These are phyloP conservation scores for Casuarina glauca DNA, from an alignment of 306 rosid species.

Conservation along the genomic window DNA sequence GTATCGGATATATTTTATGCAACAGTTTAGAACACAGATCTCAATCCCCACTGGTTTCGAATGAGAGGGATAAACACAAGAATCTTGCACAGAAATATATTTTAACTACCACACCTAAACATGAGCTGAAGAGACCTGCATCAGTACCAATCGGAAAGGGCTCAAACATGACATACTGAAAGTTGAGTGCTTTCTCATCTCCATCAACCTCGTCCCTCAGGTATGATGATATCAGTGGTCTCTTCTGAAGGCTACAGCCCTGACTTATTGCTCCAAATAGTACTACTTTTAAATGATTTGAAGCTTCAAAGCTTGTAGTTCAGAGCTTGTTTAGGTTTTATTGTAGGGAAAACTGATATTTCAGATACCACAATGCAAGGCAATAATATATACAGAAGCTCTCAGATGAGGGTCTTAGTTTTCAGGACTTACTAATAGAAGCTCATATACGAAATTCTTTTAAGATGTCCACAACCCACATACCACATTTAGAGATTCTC, in stretches of 20 bases:
- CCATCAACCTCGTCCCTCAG: neutral
- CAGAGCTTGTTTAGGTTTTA: neutral
- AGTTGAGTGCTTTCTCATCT: neutral
- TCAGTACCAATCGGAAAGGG: neutral
- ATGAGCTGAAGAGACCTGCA: neutral
- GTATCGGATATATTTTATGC: neutral
- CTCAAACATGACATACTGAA: neutral
- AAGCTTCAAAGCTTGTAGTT: neutral
- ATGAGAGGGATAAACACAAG: neutral
- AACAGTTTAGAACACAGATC: slow-evolving; percentile 2
- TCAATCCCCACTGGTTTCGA: neutral
- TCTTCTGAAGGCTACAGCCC: neutral
- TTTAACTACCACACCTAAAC: neutral
- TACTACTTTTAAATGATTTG: neutral
- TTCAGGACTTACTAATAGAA: slow-evolving; percentile 1
- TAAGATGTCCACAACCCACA: slow-evolving; percentile 10
- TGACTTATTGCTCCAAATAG: neutral
- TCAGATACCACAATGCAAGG: slow-evolving; percentile 16
- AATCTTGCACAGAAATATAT: neutral
- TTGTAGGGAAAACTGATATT: too few relatives aligned
- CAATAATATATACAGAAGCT: slow-evolving; percentile 41
- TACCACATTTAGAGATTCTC: slow-evolving; percentile 24
- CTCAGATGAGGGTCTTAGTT: slow-evolving; percentile 8
- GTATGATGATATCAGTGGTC: neutral
- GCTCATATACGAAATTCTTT: neutral